Percentiles rank a stretch among this genome's conserved stretches.
Conservation (phyloP, 345 rosid species). For the Conringia planisiliqua region DNA sequence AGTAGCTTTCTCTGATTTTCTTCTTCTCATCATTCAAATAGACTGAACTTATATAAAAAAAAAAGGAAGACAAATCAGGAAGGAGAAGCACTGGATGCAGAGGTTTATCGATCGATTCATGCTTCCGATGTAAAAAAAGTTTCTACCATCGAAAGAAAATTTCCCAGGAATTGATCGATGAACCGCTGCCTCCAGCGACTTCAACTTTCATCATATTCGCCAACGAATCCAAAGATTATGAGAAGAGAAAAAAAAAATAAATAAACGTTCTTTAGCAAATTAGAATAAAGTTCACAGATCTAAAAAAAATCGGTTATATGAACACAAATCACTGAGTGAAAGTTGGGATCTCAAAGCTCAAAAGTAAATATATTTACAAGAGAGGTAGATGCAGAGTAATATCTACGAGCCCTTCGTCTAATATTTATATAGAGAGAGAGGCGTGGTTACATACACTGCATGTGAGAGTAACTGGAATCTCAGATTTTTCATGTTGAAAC, state of each 20-base stretch:
- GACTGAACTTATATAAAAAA: background rate
- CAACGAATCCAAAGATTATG: background rate
- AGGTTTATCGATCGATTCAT: constrained; percentile 99
- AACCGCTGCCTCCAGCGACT: constrained; percentile 99
- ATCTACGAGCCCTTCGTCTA: background rate
- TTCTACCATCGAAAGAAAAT: constrained; percentile 15
- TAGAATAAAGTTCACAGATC: constrained; percentile 28
- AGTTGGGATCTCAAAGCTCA: background rate
- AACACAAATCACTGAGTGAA: background rate
- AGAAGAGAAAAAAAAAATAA: too few relatives aligned
- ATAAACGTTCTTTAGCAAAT: background rate
- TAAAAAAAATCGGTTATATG: constrained; percentile 1
- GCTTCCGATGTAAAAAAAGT: constrained; percentile 27
- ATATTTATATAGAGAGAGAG: constrained; percentile 6
- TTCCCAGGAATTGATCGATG: constrained; percentile 92
- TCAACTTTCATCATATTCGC: constrained; percentile 35
- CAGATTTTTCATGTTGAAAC: background rate
- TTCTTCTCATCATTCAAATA: constrained; percentile 8
- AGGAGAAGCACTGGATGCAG: constrained; percentile 78
- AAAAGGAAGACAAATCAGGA: background rate
- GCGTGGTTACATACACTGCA: constrained; percentile 9
- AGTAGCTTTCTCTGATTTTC: background rate
- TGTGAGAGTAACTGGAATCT: background rate
- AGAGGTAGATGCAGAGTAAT: constrained; percentile 9
- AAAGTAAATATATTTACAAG: background rate